These are phyloP conservation scores for Ramalina intermedia DNA, from an alignment of 495 filamentous ascomycete genomes.

Conservation along the genomic window DNA sequence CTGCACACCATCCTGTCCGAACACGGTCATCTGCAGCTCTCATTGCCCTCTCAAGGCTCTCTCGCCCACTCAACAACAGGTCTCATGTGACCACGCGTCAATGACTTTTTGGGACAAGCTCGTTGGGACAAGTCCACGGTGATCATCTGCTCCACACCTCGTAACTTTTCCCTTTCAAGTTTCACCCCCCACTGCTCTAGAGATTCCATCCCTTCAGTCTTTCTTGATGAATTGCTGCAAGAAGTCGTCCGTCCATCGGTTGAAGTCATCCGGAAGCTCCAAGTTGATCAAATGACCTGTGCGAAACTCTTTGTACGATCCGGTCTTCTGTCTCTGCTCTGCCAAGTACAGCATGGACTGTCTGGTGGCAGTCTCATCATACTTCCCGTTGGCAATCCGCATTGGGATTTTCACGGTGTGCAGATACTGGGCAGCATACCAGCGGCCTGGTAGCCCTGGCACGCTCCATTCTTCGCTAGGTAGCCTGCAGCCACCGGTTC, in stretches of 20 bases:
- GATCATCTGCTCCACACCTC: too few species aligned
- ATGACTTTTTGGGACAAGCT: too few species aligned
- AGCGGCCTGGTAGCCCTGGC: background rate
- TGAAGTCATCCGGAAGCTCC: conserved; percentile 3
- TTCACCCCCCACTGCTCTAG: too few species aligned
- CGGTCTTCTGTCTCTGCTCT: background rate
- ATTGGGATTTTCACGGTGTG: background rate
- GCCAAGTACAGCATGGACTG: conserved; percentile 1
- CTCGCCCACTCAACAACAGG: too few species aligned
- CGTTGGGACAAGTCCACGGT: too few species aligned
- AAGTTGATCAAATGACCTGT: conserved; percentile 4
- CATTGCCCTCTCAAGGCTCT: too few species aligned
- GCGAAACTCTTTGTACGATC: background rate
- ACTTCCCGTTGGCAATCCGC: background rate
- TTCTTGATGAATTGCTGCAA: background rate
- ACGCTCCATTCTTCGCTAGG: background rate
- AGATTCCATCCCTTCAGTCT: too few species aligned
- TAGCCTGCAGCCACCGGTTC: background rate
- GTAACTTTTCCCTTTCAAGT: too few species aligned
- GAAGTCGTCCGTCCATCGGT: background rate
- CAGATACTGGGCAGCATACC: background rate
- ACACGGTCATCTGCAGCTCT: too few species aligned
- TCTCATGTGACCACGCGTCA: too few species aligned
- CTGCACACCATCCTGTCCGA: too few species aligned
- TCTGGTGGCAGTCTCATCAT: conserved; percentile 3